Conservation (phyloP, 768 basidiomycete genomes). For the Russula virescens region DNA sequence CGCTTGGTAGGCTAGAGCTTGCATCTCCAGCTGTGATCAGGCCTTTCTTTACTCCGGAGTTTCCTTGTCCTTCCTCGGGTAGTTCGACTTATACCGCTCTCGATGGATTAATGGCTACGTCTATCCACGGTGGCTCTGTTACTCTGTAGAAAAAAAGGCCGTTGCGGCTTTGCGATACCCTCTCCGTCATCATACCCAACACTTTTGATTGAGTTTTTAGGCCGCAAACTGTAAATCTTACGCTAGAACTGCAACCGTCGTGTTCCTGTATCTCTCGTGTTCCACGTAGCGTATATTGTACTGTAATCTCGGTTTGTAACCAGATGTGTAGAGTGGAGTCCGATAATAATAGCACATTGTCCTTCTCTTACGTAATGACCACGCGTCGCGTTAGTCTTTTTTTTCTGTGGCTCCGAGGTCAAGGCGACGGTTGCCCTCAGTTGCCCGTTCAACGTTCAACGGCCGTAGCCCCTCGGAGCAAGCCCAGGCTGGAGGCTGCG, state of each 20-base stretch:
- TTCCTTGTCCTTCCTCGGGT: neutral
- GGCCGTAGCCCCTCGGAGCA: no score
- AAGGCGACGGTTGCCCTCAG: no score
- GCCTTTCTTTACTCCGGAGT: constrained; percentile 16
- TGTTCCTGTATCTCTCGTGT: constrained; percentile 1
- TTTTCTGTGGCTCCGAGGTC: no score
- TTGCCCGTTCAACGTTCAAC: no score
- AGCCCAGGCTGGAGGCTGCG: no score
- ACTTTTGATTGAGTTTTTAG: neutral
- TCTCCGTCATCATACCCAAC: neutral
- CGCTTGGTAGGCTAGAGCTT: constrained; percentile 15
- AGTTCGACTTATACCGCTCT: constrained; percentile 5
- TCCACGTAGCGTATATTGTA: constrained; percentile 15
- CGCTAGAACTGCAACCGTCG: neutral
- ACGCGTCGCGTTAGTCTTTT: neutral
- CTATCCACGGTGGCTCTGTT: constrained; percentile 7
- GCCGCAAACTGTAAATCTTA: neutral
- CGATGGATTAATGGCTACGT: neutral
- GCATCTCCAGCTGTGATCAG: constrained; percentile 23
- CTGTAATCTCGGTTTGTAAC: constrained; percentile 21
- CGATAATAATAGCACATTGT: neutral
- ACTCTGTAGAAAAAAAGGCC: constrained; percentile 10
- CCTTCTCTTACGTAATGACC: constrained; percentile 2
- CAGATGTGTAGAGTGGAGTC: neutral
- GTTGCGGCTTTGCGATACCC: constrained; percentile 11